Base-by-base conservation (phyloP, 176 grass and related monocot species). In the Urochloa ruziziensis region DNA sequence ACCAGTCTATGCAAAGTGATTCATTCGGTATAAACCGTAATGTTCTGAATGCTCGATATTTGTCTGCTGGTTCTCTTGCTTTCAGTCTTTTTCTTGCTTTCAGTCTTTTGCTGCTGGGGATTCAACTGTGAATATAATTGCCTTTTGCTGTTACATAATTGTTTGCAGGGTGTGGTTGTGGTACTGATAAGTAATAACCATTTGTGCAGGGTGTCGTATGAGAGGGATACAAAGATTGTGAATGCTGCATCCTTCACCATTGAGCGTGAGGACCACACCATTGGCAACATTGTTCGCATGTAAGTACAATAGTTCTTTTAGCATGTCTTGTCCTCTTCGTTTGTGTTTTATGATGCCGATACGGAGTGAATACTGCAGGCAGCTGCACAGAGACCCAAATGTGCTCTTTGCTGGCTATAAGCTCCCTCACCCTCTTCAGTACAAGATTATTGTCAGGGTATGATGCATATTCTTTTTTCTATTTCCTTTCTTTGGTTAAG, bases 321-420 rank as follows among this genome's bases (percentile, higher is more conserved):
- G 56, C n/a, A 27, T 13, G 23, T 25, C n/a, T 40, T 69, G 23
- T 54, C 16, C 4, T 17, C 62, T 65, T 35, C 62, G 68, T 28
- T 68, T 37, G 12, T 35, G 15, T 40, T 81, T 21, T 54, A 40
- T 10, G 48, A 40, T 69, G 15, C 47, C 24, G 15, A 39, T 27
- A 13, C 56, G 23, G 17, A 71, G 17, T 36, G n/a, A 23, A 68
- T 81, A 51, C 1, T 67, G 23, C 63, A 85, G 88, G 88, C 88
- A 89, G 54, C 83, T 89, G 21, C 88, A 89, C 78, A 81, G 71
- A n/a, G 88, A 89, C 34, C 88, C 88, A 70, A 89, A 85, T 77
- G 88, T 89, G 46, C 77, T 85, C 7, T 89, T 89, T 56, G 88
- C 88, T 89, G 88, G 88, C 62, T 89, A 85, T 85, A 89, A 81